Evolutionary conservation across 345 rosid genomes (phyloP), one percentile per base, ranked within the genome.

Genomic region (Hibiscus mutabilis): DNA sequence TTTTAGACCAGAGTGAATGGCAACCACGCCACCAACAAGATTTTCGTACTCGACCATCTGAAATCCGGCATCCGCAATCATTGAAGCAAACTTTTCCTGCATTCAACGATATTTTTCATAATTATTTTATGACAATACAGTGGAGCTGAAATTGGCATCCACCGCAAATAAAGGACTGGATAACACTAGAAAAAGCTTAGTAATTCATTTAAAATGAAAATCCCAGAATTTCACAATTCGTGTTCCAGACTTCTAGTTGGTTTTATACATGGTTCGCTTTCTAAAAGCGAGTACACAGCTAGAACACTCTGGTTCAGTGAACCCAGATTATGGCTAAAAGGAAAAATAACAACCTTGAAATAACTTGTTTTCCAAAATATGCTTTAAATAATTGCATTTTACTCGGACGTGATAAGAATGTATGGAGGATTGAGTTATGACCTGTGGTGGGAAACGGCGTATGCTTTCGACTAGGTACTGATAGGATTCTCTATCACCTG

Each of bases 41-140:
- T 95, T 90, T 82, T 95, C 99, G 55, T 90, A 95, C 80, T 90
- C 99, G 55, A 95, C 97, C 82, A 84, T 92, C 86, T 90, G 87
- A 80, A 95, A 95, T 66, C 97, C 97, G 21, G 94, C 91, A 40
- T 87, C 97, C 29, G 89, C 89, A 16, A 95, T 89, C 97, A 95
- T 89, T 15, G 92, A 77, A 13, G 97, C 99, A 62, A 92, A 95
- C 65, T 77, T 83, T 74, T 89, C 97, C 95, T 89, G 87, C 84
- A 77, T 68, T 52, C 29, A 58, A 62, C 68, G 35, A 60, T 3
- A 51, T 3, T 71, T 22, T n/a, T 58, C 40, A 66, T 12, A 24
- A 22, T 60, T 10, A 70, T 57, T 52, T 47, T 14, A 42, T 3
- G 22, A 10, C 35, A 25, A 46, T 3, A 14, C 0, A 44, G n/a